These are phyloP conservation scores for Pyricularia sp. DNA, from an alignment of 2,329 filamentous ascomycete species.

Conservation along the genomic window DNA sequence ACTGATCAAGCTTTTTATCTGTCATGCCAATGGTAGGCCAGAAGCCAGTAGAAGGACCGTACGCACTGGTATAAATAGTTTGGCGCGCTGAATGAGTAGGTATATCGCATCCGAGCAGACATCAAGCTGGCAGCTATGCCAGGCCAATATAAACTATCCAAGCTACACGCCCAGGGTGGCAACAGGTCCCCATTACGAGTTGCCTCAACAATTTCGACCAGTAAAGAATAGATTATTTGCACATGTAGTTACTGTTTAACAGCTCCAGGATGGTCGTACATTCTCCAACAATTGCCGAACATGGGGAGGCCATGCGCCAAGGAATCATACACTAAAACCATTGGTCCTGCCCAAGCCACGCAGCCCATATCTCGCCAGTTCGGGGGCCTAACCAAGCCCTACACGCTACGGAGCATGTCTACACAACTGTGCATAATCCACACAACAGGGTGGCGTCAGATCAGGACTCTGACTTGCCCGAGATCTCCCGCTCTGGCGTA, in stretches of 20 bases:
- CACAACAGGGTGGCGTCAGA: neutral
- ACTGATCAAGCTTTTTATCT: too few relatives aligned
- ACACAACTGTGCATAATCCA: neutral
- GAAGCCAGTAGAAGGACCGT: neutral
- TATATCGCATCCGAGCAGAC: neutral
- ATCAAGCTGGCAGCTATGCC: neutral
- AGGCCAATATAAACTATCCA: neutral
- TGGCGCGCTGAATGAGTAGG: too few relatives aligned
- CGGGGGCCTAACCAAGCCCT: neutral
- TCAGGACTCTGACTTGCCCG: constrained; percentile 18
- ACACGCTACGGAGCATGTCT: neutral
- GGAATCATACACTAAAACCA: neutral
- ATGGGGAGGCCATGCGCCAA: neutral
- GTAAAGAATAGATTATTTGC: neutral
- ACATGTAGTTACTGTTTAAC: neutral
- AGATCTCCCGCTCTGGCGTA: constrained; percentile 50
- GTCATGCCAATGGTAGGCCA: neutral
- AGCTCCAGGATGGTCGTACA: neutral
- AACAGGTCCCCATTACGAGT: neutral
- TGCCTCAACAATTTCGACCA: neutral
- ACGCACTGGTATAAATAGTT: neutral
- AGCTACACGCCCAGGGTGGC: neutral
- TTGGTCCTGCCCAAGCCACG: neutral
- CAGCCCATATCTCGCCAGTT: neutral
- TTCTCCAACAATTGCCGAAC: neutral